Evolutionary conservation across 202 grass and related monocot species (phyloP).

Genomic region (Bolboschoenoplectus hybrid): DNA sequence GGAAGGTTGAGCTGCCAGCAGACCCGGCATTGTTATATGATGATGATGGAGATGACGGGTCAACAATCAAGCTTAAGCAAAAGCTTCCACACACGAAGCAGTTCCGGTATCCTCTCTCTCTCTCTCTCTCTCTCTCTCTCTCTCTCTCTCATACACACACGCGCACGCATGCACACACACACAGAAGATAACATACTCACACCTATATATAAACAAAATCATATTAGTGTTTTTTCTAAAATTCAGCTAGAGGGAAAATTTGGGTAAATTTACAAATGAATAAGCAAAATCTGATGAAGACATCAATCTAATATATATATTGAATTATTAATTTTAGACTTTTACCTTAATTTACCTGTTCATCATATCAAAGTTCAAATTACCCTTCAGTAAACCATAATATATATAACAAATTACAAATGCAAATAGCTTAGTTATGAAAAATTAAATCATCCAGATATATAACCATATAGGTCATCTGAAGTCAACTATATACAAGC

Average conservation of each 20-base stretch:
- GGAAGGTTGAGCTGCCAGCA: constrained; percentile 45
- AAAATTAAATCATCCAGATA: too few relatives aligned
- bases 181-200: not conserved
- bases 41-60: constrained; percentile 35
- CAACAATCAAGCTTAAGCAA: constrained; percentile 67
- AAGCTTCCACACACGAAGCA: constrained; percentile 77
- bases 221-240: not conserved
- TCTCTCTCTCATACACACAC: not conserved
- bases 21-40: constrained; percentile 61
- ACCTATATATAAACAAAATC: not conserved
- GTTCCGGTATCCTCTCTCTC: constrained; percentile 52
- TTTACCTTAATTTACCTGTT: not conserved
- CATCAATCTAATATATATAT: not conserved
- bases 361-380: too few relatives aligned
- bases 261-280: not conserved
- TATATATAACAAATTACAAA: too few relatives aligned
- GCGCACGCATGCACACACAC: not conserved
- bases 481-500: too few relatives aligned
- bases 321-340: not conserved
- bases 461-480: too few relatives aligned
- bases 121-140: not conserved
- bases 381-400: too few relatives aligned
- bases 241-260: not conserved
- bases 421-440: too few relatives aligned
- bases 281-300: not conserved